These are phyloP conservation scores for Russula compacta DNA, from an alignment of 768 basidiomycete genomes.

Conservation along the genomic window DNA sequence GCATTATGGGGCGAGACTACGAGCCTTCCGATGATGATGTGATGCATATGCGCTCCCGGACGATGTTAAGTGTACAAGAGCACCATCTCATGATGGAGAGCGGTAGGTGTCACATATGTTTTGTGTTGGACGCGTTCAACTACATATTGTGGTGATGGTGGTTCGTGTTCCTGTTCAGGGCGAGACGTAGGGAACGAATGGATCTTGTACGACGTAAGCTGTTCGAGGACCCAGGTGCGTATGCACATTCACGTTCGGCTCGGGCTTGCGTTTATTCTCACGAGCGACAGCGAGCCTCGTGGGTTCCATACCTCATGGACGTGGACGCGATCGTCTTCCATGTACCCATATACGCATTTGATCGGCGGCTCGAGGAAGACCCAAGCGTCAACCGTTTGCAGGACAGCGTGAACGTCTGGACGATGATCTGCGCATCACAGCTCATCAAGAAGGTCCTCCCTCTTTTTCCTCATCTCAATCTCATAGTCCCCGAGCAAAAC, in stretches of 20 bases:
- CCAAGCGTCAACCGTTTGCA: conserved; percentile 47
- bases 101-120: conserved; percentile 33
- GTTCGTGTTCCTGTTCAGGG: not conserved
- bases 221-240: conserved; percentile 30
- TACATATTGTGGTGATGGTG: not conserved
- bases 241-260: not conserved
- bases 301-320: conserved; percentile 77
- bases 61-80: conserved; percentile 61
- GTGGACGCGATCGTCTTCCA: conserved; percentile 79
- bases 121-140: not conserved
- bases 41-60: conserved; percentile 64
- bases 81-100: conserved; percentile 56
- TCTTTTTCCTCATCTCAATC: not conserved
- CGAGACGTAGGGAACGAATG: conserved; percentile 43
- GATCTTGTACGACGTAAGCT: conserved; percentile 76
- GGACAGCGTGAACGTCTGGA: not conserved
- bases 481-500: not conserved
- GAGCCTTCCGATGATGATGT: conserved; percentile 66
- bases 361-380: conserved; percentile 69
- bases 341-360: conserved; percentile 69
- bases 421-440: conserved; percentile 6
- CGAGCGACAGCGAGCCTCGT: conserved; percentile 26
- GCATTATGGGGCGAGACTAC: not conserved
- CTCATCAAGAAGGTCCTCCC: not conserved
- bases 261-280: not conserved